These are phyloP conservation scores for Mycena citricolor DNA, from an alignment of 1,284 basidiomycete species.

Conservation along the genomic window DNA sequence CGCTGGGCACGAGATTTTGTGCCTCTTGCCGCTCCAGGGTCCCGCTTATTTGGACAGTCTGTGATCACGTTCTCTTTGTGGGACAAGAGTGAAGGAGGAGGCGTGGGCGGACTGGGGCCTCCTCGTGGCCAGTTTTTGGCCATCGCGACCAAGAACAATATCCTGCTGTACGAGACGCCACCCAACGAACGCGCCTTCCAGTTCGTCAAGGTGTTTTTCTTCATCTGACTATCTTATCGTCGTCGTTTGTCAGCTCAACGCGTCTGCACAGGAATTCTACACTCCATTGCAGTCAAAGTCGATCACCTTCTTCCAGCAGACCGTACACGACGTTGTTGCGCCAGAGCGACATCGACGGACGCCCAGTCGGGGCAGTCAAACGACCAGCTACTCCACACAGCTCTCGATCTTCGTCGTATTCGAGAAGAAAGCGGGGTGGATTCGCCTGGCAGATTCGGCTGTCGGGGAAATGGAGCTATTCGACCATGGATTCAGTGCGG, in stretches of 20 bases:
- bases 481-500: conserved; percentile 52
- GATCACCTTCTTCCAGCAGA: conserved; percentile 69
- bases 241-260: no score
- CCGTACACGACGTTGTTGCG: conserved; percentile 49
- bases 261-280: conserved; percentile 69
- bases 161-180: conserved; percentile 75
- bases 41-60: conserved; percentile 57
- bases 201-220: conserved; percentile 62
- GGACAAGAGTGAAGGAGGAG: conserved; percentile 48
- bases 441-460: conserved; percentile 73
- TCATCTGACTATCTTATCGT: conserved; percentile 4
- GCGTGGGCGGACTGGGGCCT: conserved; percentile 47
- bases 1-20: conserved; percentile 82
- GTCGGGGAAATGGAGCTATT: conserved; percentile 73
- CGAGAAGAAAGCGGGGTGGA: conserved; percentile 79
- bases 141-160: conserved; percentile 69
- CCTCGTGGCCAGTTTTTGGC: conserved; percentile 63
- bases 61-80: conserved; percentile 69
- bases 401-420: conserved; percentile 76
- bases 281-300: conserved; percentile 64
- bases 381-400: conserved; percentile 59
- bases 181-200: conserved; percentile 79
- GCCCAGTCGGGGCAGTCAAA: conserved; percentile 30
- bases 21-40: conserved; percentile 63
- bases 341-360: conserved; percentile 33